Percentiles rank a stretch among this genome's conserved stretches.
phyloP scores from a whole-genome alignment of 2,329 filamentous ascomycete species.

The Sporothrix inflata region DNA sequence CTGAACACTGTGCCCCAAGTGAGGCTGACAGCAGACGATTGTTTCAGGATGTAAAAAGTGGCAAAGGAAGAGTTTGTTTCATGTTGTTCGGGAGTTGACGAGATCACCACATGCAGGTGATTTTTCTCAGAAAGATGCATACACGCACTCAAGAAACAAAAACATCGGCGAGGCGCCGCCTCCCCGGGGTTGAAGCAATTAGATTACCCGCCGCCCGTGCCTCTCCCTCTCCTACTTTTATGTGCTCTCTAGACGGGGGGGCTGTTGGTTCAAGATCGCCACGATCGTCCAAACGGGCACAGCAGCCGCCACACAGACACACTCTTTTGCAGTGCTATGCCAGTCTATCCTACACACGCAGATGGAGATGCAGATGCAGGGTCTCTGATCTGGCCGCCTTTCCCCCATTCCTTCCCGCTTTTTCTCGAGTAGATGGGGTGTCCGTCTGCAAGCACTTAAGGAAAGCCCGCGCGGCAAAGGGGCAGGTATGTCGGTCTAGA shows the following conservation, averaged over 20 bases:
- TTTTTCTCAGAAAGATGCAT: neutral
- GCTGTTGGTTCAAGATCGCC: slow-evolving; percentile 5
- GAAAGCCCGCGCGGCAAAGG: neutral
- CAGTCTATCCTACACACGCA: neutral
- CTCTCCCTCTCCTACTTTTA: neutral
- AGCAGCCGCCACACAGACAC: slow-evolving; percentile 21
- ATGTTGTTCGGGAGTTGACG: neutral
- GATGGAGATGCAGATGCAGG: neutral
- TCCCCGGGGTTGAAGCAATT: slow-evolving; percentile 1
- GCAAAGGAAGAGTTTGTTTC: neutral
- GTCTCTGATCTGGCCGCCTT: neutral
- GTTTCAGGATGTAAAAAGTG: neutral
- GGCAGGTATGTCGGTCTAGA: neutral
- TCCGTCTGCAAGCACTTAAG: slow-evolving; percentile 13
- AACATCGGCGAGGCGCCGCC: neutral
- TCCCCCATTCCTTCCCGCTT: neutral
- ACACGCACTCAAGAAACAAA: neutral
- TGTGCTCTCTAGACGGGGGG: neutral
- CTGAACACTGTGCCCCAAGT: neutral
- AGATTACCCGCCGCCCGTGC: slow-evolving; percentile 6
- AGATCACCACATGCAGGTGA: neutral
- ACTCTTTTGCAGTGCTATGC: neutral
- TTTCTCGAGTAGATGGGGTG: neutral
- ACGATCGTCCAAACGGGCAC: slow-evolving; percentile 2
- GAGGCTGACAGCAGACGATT: neutral